Evolutionary conservation across 2,329 filamentous ascomycete genomes (phyloP), one percentile per base, ranked within the genome.

Genomic region (Huntiella moniliformis): DNA sequence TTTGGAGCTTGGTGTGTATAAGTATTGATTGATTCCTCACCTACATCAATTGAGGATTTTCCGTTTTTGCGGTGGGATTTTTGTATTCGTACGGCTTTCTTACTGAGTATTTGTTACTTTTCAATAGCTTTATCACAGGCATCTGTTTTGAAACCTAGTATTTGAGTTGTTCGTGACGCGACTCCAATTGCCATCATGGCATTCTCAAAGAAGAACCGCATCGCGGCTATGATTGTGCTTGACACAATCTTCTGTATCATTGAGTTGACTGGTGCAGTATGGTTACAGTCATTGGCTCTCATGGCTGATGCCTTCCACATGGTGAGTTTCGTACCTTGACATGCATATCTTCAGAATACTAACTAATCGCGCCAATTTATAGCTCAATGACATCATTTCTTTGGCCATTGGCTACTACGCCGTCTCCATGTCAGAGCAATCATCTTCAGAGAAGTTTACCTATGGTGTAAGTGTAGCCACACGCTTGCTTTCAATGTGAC

Each of bases 221-320:
- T 98, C 60, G 74, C 82, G 63, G 80, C 95, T 61, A 83, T 98
- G 71, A 77, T 98, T 60, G 80, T 67, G 52, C 93, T 98, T 58
- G 88, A 96, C 64, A 71, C 78, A 44, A 70, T 73, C 36, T 98
- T 98, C 67, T 95, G 98, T 64, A 63, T 94, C 41, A 67, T 96
- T 49, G 91, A 98, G 64, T 65, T 98, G 51, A 76, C 81, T 48
- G 77, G 81, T 51, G 88, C 91, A 51, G 84, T 94, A 67, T 67
- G 79, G 52, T 85, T 93, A 50, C 80, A 87, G 58, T 96, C 91
- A 13, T 73, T 98, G 54, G 91, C 91, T 34, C 73, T 98, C 49
- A 86, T 92, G 58, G 91, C 91, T 45, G 91, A 98, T 66, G 86
- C 91, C 50, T 98, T 98, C 62, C 91, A 98, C 65, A 98, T 98